Conservation (phyloP, 2,329 filamentous ascomycete genomes). For the Fulvia fulva region DNA sequence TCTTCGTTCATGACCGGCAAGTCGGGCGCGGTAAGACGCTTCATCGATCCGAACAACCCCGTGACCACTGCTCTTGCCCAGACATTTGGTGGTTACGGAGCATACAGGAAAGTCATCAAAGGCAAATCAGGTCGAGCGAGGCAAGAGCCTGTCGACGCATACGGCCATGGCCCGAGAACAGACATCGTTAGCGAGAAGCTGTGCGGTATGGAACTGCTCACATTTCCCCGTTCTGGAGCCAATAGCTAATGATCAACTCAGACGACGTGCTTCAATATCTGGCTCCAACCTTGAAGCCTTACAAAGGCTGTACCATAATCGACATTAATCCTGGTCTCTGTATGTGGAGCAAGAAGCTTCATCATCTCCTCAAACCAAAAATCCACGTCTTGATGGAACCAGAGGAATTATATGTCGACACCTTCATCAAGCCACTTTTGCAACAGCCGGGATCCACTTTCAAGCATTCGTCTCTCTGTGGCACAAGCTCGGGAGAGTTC, state of each 20-base stretch:
- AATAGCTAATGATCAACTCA: conserved; percentile 29
- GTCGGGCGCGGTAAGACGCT: background rate
- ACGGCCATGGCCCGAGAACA: conserved; percentile 1
- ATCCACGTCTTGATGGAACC: conserved; percentile 76
- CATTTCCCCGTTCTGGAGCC: background rate
- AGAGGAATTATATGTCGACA: conserved; percentile 54
- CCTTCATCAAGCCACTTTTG: conserved; percentile 53
- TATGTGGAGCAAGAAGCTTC: conserved; percentile 72
- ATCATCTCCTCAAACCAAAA: conserved; percentile 70
- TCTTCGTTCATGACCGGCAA: conserved; percentile 4
- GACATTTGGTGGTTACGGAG: background rate
- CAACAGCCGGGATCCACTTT: conserved; percentile 40
- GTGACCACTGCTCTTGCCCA: background rate
- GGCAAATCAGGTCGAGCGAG: background rate
- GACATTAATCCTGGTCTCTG: conserved; percentile 81
- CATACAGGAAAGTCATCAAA: background rate
- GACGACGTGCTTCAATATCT: conserved; percentile 69
- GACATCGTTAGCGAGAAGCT: conserved; percentile 24
- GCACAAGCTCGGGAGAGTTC: conserved; percentile 19
- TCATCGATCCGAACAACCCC: conserved; percentile 3
- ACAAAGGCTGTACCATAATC: conserved; percentile 77
- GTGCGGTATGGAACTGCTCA: conserved; percentile 14
- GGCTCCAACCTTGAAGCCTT: conserved; percentile 62
- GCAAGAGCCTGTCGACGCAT: background rate
- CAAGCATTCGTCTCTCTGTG: conserved; percentile 42